Base-by-base conservation (phyloP, 148 eudicot genomes). In the Suaeda aralocaspica region DNA sequence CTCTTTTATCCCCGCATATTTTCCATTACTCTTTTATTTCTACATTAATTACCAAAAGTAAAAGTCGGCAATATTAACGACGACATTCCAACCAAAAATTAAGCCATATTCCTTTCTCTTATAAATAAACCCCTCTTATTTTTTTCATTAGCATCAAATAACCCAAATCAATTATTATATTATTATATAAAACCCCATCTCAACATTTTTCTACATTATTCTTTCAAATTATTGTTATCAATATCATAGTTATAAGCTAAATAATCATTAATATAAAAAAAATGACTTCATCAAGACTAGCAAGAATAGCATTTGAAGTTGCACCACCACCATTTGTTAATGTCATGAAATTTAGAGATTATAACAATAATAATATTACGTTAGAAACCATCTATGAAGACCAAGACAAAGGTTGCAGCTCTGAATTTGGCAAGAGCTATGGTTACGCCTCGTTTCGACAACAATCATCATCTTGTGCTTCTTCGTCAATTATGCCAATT, bases 261-360 rank as follows among this genome's bases (percentile, higher is more conserved):
- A n/a, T n/a, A n/a, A n/a, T n/a, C n/a, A n/a, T n/a, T n/a, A n/a
- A n/a, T n/a, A n/a, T n/a, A n/a, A n/a, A n/a, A n/a, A n/a, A n/a
- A 18, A 34, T 34, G 45, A 15, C 45, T 18, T 33, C 65, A 8
- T 36, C 65, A 34, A 34, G 65, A 33, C n/a, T 61, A 36, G 65
- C 65, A 61, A 61, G 65, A 36, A 34, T 61, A 33, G 65, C 65
- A 34, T 19, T 61, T n/a, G 65, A 61, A 34, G 65, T 61, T 34
- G 65, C 65, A 61, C 65, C 65, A 61, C 44, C 65, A 36, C 65
- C 19, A 8, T 61, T 61, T 61, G 65, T 61, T 6, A 61, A 61
- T 9, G 33, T 61, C 15, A 61, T 34, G 28, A 61, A 36, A 36
- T 21, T 34, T n/a, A 21, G 65, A n/a, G 15, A 26, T 19, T 61